phyloP scores from a whole-genome alignment of 225 moss, liverwort and hornwort genomes.

The Thuidium tamariscinum region DNA sequence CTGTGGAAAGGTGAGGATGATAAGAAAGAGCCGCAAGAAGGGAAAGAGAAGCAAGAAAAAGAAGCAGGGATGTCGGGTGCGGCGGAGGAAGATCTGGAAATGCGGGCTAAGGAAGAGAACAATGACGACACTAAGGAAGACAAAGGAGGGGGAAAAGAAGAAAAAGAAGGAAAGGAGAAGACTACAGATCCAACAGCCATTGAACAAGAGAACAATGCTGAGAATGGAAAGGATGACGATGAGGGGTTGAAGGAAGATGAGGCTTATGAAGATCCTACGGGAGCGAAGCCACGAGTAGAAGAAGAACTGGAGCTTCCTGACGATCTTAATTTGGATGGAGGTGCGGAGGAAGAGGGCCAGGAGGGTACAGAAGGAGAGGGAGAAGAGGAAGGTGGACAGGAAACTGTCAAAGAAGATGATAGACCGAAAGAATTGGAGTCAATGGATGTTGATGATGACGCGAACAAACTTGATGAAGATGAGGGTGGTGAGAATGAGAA shows the following conservation, averaged over 20 bases:
- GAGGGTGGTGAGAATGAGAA: slow-evolving; percentile 11
- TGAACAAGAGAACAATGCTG: slow-evolving; percentile 17
- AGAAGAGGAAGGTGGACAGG: slow-evolving; percentile 30
- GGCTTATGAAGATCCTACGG: slow-evolving; percentile 61
- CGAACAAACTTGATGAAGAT: slow-evolving; percentile 13
- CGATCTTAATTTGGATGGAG: slow-evolving; percentile 70
- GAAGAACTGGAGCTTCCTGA: slow-evolving; percentile 81
- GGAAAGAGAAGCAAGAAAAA: slow-evolving; percentile 86
- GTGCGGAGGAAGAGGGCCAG: slow-evolving; percentile 28
- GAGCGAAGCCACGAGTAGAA: slow-evolving; percentile 62
- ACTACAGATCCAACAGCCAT: slow-evolving; percentile 4
- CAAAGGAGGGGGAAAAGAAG: slow-evolving; percentile 19
- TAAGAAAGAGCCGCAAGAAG: slow-evolving; percentile 30
- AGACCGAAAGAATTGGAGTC: slow-evolving; percentile 24
- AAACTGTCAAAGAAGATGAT: slow-evolving; percentile 13
- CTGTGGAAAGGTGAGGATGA: slow-evolving; percentile 81
- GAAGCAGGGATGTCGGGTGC: slow-evolving; percentile 69
- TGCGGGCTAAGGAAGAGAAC: slow-evolving; percentile 60
- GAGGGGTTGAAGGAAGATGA: slow-evolving; percentile 49
- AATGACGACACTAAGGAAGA: slow-evolving; percentile 27
- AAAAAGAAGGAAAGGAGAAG: slow-evolving; percentile 22
- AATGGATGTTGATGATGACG: slow-evolving; percentile 48
- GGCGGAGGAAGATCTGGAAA: slow-evolving; percentile 66
- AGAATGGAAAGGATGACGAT: slow-evolving; percentile 33
- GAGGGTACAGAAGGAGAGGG: slow-evolving; percentile 17